Evolutionary conservation across 2,329 filamentous ascomycete species (phyloP).

Genomic region (Scolecobasidium constrictum): DNA sequence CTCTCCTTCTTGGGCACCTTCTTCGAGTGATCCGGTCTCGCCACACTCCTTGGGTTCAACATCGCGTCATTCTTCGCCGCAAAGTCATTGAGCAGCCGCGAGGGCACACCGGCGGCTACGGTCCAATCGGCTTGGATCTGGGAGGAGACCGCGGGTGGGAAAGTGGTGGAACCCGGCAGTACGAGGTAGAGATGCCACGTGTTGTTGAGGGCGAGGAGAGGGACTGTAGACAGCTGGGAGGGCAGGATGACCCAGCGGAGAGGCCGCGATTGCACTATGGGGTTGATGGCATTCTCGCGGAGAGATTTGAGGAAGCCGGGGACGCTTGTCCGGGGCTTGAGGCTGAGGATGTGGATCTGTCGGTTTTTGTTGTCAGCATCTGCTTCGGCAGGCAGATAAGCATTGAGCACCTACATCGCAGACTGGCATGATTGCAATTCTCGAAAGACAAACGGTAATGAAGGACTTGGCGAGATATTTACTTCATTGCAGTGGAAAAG

Average conservation of each 20-base stretch:
- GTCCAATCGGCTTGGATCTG: constrained; percentile 23
- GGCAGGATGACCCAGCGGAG: constrained; percentile 41
- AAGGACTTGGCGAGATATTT: too few relatives aligned
- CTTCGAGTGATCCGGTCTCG: neutral
- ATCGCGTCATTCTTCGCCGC: constrained; percentile 24
- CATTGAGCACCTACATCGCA: too few relatives aligned
- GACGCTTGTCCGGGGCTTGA: constrained; percentile 22
- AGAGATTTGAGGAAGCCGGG: constrained; percentile 31
- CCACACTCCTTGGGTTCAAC: constrained; percentile 27
- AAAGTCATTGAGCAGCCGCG: constrained; percentile 27
- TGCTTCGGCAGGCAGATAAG: too few relatives aligned
- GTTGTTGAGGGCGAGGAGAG: constrained; percentile 29
- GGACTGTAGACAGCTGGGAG: constrained; percentile 27
- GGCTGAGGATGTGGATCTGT: constrained; percentile 33
- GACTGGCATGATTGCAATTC: too few relatives aligned
- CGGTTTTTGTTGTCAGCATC: too few relatives aligned
- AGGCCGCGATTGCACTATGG: constrained; percentile 32
- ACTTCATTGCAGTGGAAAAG: too few relatives aligned
- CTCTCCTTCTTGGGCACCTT: constrained; percentile 22
- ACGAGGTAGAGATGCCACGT: constrained; percentile 40
- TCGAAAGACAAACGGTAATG: too few relatives aligned
- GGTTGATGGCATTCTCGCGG: constrained; percentile 20
- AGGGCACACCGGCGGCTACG: constrained; percentile 33
- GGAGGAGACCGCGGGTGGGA: constrained; percentile 18
- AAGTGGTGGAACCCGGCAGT: constrained; percentile 18